Percentiles rank a stretch among this genome's conserved stretches.
Conservation (phyloP, 2,329 filamentous ascomycete species). For the Huntiella decipiens region DNA sequence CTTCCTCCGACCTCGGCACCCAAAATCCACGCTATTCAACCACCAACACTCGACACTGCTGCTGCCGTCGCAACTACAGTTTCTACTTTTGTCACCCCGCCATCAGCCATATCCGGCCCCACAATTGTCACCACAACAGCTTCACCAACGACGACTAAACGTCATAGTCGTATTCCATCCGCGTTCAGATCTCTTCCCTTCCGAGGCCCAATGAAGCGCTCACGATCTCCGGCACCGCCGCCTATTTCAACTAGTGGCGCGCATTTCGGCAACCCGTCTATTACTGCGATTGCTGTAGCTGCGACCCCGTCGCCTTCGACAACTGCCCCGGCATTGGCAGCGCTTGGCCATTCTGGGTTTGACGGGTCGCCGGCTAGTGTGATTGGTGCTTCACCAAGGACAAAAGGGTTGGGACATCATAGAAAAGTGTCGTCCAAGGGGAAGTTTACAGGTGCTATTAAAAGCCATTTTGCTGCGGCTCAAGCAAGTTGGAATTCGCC, state of each 20-base stretch:
- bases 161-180: constrained; percentile 14
- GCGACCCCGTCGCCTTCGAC: constrained; percentile 7
- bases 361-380: neutral
- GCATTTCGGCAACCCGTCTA: constrained; percentile 10
- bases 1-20: neutral
- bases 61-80: neutral
- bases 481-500: constrained; percentile 2
- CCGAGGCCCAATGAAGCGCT: constrained; percentile 27
- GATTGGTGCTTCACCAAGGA: neutral
- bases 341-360: neutral
- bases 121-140: constrained; percentile 2
- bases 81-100: neutral
- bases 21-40: neutral
- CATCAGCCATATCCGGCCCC: neutral
- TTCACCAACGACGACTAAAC: constrained; percentile 9
- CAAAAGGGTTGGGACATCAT: neutral
- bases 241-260: constrained; percentile 14
- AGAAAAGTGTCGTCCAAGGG: constrained; percentile 3
- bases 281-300: constrained; percentile 12
- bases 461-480: constrained; percentile 1
- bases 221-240: constrained; percentile 23
- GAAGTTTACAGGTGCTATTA: constrained; percentile 2
- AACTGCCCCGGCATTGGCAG: neutral
- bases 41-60: constrained; percentile 2
- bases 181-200: constrained; percentile 28